A percentile compares a stretch with the other conserved stretches of the same genome.
phyloP scores from a whole-genome alignment of 2,329 filamentous ascomycete genomes.

The Allantophomopsis lycopodina region DNA sequence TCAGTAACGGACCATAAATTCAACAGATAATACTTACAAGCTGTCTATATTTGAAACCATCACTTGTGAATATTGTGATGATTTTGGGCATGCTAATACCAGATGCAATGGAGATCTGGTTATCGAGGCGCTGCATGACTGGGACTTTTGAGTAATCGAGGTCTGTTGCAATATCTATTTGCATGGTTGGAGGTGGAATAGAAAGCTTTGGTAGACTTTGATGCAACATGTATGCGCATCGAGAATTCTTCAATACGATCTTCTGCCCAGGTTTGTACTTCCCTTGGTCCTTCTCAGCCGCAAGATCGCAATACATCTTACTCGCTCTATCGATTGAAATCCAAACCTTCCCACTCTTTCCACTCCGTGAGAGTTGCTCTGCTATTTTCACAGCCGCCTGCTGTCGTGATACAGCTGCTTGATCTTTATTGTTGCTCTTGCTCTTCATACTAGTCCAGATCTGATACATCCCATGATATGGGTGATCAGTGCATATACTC shows the following conservation, averaged over 20 bases:
- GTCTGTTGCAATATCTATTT: slow-evolving; percentile 59
- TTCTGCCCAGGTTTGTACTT: slow-evolving; percentile 56
- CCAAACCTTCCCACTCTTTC: slow-evolving; percentile 46
- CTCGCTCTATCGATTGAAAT: slow-evolving; percentile 60
- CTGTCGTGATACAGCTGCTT: slow-evolving; percentile 59
- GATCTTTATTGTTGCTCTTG: slow-evolving; percentile 57
- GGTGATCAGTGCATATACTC: slow-evolving; percentile 82
- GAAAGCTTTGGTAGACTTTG: slow-evolving; percentile 47
- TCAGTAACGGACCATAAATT: slow-evolving; percentile 7
- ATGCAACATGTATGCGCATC: slow-evolving; percentile 47
- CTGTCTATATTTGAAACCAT: slow-evolving; percentile 75
- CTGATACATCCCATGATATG: slow-evolving; percentile 94
- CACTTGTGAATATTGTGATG: slow-evolving; percentile 64
- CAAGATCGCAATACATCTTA: slow-evolving; percentile 49
- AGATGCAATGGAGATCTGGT: slow-evolving; percentile 71
- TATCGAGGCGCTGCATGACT: slow-evolving; percentile 56
- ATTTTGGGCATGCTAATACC: slow-evolving; percentile 92
- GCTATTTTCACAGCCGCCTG: slow-evolving; percentile 59
- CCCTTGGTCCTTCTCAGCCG: slow-evolving; percentile 47
- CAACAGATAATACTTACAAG: slow-evolving; percentile 35
- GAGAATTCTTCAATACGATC: slow-evolving; percentile 47
- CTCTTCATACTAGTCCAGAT: slow-evolving; percentile 73
- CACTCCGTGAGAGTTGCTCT: slow-evolving; percentile 39
- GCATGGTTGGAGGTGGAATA: slow-evolving; percentile 82
- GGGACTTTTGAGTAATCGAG: slow-evolving; percentile 69